phyloP scores from a whole-genome alignment of 78 protist genomes.

The Dictyostelium intermedium region DNA sequence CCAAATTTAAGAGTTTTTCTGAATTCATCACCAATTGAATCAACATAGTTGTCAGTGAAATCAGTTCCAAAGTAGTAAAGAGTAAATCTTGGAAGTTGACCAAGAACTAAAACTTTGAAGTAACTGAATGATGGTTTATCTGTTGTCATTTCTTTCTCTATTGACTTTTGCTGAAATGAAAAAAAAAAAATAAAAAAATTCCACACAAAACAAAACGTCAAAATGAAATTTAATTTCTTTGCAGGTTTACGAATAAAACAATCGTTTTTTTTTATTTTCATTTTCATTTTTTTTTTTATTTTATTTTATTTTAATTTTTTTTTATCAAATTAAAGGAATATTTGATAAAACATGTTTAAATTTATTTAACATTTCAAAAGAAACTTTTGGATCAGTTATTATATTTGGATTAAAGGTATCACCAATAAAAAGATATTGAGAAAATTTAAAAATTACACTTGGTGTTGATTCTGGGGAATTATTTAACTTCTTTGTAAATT shows the following conservation, averaged over 20 bases:
- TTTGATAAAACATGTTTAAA: neutral
- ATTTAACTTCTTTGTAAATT: neutral
- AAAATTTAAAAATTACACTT: neutral
- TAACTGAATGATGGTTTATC: neutral
- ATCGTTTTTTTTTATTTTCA: neutral
- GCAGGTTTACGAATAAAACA: no score
- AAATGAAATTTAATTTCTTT: no score
- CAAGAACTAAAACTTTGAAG: conserved; percentile 13
- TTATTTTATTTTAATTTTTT: neutral
- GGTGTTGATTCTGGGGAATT: neutral
- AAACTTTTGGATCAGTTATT: neutral
- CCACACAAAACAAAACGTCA: no score
- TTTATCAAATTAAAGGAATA: neutral
- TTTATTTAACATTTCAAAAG: neutral
- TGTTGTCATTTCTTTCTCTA: neutral
- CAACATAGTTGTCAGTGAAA: neutral
- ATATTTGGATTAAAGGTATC: neutral
- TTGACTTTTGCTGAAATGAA: neutral
- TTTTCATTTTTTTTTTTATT: neutral
- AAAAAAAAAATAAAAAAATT: neutral
- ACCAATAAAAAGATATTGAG: neutral
- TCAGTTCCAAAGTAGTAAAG: neutral
- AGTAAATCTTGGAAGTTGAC: neutral
- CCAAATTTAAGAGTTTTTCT: neutral
- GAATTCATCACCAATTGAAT: neutral